These are phyloP conservation scores for Cubamyces lactineus DNA, from an alignment of 768 basidiomycete species.

Conservation along the genomic window DNA sequence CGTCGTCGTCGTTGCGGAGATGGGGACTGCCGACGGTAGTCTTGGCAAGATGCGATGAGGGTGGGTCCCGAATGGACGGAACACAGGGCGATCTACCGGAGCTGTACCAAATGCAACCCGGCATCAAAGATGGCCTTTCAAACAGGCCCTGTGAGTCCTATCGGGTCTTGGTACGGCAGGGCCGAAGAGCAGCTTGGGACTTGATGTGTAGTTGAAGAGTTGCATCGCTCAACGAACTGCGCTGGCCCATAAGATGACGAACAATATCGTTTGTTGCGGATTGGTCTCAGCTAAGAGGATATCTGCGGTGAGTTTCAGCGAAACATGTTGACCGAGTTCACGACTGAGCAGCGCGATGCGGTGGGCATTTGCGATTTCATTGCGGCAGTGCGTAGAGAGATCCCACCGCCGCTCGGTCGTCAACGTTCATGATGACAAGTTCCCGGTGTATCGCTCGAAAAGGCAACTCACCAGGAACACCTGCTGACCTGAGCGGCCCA, in stretches of 20 bases:
- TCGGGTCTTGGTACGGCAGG: background rate
- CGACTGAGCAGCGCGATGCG: background rate
- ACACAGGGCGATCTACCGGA: background rate
- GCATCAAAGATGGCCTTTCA: conserved; percentile 16
- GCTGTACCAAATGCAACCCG: conserved; percentile 10
- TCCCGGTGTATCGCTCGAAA: conserved; percentile 7
- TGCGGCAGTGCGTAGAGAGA: conserved; percentile 5
- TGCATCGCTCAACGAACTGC: no score
- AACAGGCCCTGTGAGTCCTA: background rate
- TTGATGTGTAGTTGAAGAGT: no score
- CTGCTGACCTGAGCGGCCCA: background rate
- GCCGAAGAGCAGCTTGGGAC: background rate
- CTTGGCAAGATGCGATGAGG: conserved; percentile 13
- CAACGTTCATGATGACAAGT: conserved; percentile 10
- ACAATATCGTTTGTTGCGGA: no score
- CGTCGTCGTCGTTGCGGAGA: conserved; percentile 6
- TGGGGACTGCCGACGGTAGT: conserved; percentile 2
- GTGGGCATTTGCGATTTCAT: background rate
- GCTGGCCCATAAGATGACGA: no score
- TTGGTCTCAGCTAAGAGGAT: no score
- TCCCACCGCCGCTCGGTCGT: conserved; percentile 1
- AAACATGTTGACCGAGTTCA: no score
- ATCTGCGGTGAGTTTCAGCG: no score
- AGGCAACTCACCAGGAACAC: conserved; percentile 16
- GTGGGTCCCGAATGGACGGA: background rate